Evolutionary conservation across 2,329 filamentous ascomycete species (phyloP).

Genomic region (Ophiostoma piceae): DNA sequence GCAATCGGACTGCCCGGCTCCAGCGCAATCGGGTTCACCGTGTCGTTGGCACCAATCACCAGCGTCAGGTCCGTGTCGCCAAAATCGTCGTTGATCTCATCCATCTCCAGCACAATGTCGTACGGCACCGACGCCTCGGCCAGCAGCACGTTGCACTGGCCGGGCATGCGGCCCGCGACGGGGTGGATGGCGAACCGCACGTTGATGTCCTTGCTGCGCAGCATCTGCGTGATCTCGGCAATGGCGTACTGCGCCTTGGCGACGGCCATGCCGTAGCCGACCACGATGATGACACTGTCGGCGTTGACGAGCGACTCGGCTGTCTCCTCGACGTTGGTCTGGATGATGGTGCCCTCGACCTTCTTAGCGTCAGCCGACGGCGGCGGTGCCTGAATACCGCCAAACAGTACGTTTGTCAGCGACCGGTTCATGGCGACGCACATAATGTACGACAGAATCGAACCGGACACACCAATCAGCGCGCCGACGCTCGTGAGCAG

Average conservation of each 20-base stretch:
- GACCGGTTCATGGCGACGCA: constrained; percentile 90
- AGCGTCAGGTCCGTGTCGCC: constrained; percentile 77
- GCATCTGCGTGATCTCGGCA: constrained; percentile 68
- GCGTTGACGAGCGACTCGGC: constrained; percentile 69
- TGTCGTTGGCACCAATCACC: constrained; percentile 89
- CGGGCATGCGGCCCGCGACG: constrained; percentile 86
- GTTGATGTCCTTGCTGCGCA: constrained; percentile 70
- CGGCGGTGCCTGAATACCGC: constrained; percentile 53
- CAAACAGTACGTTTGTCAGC: constrained; percentile 83
- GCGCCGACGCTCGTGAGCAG: constrained; percentile 80
- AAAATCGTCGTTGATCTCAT: constrained; percentile 94
- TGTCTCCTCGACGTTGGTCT: constrained; percentile 74
- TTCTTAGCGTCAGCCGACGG: constrained; percentile 66
- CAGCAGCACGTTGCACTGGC: constrained; percentile 85
- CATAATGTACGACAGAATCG: constrained; percentile 80
- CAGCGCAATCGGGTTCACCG: constrained; percentile 83
- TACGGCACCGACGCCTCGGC: constrained; percentile 86
- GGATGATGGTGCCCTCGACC: constrained; percentile 72
- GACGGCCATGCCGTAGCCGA: constrained; percentile 91
- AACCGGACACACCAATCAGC: constrained; percentile 81
- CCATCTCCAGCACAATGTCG: constrained; percentile 91
- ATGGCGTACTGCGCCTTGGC: constrained; percentile 91
- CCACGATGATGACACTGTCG: constrained; percentile 82
- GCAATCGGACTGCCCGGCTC: constrained; percentile 80
- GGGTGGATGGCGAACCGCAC: constrained; percentile 89